Percentiles rank a stretch among this genome's conserved stretches.
phyloP scores from a whole-genome alignment of 1,284 basidiomycete species.

The Bjerkandera adusta region DNA sequence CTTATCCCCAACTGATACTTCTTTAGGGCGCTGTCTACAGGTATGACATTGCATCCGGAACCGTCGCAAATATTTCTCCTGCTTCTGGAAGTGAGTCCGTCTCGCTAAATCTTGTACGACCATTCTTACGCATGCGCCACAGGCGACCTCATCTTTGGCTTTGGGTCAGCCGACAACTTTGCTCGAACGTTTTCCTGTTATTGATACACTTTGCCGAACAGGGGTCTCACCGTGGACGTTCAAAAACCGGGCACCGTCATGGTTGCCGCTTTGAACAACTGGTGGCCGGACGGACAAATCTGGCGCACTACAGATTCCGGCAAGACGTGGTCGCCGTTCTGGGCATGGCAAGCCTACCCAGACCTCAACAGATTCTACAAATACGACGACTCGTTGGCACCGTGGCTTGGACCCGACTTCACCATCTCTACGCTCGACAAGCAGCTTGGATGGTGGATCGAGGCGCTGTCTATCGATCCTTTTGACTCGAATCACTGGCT shows the following conservation, averaged over 20 bases:
- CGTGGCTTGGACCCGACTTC: slow-evolving; percentile 52
- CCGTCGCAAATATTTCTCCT: slow-evolving; percentile 43
- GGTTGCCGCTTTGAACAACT: slow-evolving; percentile 62
- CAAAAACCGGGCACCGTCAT: slow-evolving; percentile 62
- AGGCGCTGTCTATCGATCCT: slow-evolving; percentile 56
- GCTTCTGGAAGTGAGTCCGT: slow-evolving; percentile 26
- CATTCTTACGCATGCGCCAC: no score
- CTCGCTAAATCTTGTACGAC: background rate
- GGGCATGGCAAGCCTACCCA: slow-evolving; percentile 51
- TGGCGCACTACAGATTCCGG: slow-evolving; percentile 58
- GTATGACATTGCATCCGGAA: slow-evolving; percentile 49
- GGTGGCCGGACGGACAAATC: slow-evolving; percentile 63
- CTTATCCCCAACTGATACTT: background rate
- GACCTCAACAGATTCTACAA: slow-evolving; percentile 50
- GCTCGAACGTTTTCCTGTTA: slow-evolving; percentile 4
- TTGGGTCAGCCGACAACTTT: slow-evolving; percentile 19
- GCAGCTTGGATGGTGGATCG: slow-evolving; percentile 40
- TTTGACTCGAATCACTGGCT: slow-evolving; percentile 67
- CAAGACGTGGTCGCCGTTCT: slow-evolving; percentile 53
- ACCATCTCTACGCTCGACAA: slow-evolving; percentile 39
- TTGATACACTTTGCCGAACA: slow-evolving; percentile 46
- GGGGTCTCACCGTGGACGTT: slow-evolving; percentile 58
- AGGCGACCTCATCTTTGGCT: slow-evolving; percentile 30
- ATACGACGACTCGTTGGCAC: slow-evolving; percentile 52
- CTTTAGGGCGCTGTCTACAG: slow-evolving; percentile 26